Evolutionary conservation across 495 filamentous ascomycete genomes (phyloP).

Genomic region (Antarctomyces pellizariae): DNA sequence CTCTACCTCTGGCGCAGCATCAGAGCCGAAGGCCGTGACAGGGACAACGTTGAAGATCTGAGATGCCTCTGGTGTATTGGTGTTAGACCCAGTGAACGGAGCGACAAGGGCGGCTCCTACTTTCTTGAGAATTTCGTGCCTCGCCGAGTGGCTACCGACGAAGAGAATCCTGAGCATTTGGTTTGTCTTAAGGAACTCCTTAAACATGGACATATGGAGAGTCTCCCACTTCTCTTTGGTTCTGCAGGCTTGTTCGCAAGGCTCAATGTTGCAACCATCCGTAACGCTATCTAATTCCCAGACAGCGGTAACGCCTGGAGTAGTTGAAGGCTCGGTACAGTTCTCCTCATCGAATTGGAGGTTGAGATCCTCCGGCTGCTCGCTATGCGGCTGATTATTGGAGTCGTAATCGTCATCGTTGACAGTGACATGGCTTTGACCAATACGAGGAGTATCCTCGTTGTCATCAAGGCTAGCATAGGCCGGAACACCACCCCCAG

Average conservation of each 20-base stretch:
- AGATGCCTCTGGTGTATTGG: conserved; percentile 16
- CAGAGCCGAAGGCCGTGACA: conserved; percentile 42
- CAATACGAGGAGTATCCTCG: conserved; percentile 10
- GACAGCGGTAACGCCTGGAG: conserved; percentile 25
- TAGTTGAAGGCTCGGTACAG: conserved; percentile 33
- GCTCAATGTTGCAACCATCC: conserved; percentile 28
- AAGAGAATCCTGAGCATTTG: conserved; percentile 51
- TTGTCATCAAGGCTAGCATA: conserved; percentile 10
- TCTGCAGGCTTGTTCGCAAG: conserved; percentile 14
- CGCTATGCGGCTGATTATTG: conserved; percentile 12
- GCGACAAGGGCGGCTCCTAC: conserved; percentile 37
- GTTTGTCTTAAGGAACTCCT: conserved; percentile 31
- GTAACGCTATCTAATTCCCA: conserved; percentile 39
- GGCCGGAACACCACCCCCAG: conserved; percentile 7
- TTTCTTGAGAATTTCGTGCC: conserved; percentile 52
- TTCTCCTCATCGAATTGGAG: conserved; percentile 24
- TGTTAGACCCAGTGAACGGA: conserved; percentile 6
- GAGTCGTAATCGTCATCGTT: conserved; percentile 15
- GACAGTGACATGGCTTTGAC: conserved; percentile 9
- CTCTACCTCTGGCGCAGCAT: conserved; percentile 43
- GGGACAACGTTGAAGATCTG: conserved; percentile 50
- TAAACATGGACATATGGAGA: conserved; percentile 51
- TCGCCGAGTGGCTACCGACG: conserved; percentile 34
- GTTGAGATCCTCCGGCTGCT: conserved; percentile 7
- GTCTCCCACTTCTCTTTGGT: conserved; percentile 23